Evolutionary conservation across 164 flowering plant species (phyloP), one percentile per base, ranked within the genome.

Genomic region (Platanus orientalis): DNA sequence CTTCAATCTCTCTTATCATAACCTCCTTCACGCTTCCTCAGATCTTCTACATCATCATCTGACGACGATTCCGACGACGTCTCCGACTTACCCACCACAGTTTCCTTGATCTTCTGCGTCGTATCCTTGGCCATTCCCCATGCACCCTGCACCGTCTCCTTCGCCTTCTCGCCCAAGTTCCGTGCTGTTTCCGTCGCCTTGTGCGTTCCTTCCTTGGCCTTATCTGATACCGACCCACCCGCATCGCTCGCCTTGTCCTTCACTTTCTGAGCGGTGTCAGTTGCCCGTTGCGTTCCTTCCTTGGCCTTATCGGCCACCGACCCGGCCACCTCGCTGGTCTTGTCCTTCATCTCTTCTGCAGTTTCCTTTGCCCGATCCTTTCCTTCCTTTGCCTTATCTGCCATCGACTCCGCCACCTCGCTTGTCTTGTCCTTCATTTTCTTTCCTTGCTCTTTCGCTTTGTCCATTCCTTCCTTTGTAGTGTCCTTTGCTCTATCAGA

Each of bases 81-180:
- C 16, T 69, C 78, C 0, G 63, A 28, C 30, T 66, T 71, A n/a
- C 81, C 79, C 16, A 80, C 85, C 51, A 80, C 78, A 21, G 83
- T 80, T 47, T 85, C 86, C 51, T 82, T 83, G 0, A 83, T 61
- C 81, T 82, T 87, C 73, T 81, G 78, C 0, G 79, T 58, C 2
- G 82, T 72, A 12, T 73, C 86, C 70, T 77, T 80, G 4, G 85
- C 79, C 1, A 77, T 65, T 23, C 61, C 89, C 92, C 83, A 79
- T 7, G 83, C 83, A 0, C 68, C 82, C 30, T 80, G 70, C 67
- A 67, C 69, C 14, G 82, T 75, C 69, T 79, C 64, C 77, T 80
- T 79, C 24, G 87, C 78, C 66, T 71, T 80, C 55, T 82, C 86
- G 0, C 58, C 52, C 5, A 49, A 20, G 7, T 49, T 9, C 25